These are phyloP conservation scores for Pelargonium australe DNA, from an alignment of 441 rosid genomes.

Conservation along the genomic window DNA sequence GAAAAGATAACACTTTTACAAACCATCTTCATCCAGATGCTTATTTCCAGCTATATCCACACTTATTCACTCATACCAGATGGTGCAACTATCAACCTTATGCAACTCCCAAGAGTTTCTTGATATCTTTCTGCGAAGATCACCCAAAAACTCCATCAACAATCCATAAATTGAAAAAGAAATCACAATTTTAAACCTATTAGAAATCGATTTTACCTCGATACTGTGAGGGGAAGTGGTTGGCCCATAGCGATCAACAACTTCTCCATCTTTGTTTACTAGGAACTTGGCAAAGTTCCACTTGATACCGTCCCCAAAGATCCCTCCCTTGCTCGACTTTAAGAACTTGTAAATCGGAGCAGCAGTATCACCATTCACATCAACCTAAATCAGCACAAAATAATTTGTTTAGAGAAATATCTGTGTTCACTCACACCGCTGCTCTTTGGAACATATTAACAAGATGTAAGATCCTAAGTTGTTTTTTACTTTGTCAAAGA, in stretches of 20 bases:
- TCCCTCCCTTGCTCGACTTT: constrained; percentile 56
- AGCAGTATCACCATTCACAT: constrained; percentile 54
- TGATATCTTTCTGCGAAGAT: constrained; percentile 58
- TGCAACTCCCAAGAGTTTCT: constrained; percentile 59
- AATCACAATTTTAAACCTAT: background rate
- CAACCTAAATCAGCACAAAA: constrained; percentile 32
- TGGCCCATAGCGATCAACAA: constrained; percentile 61
- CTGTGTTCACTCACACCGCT: background rate
- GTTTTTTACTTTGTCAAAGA: constrained; percentile 48
- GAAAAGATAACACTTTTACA: background rate
- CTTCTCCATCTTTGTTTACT: constrained; percentile 54
- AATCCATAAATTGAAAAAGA: too few relatives aligned
- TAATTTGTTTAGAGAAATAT: background rate
- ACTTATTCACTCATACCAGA: constrained; percentile 7
- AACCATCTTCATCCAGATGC: constrained; percentile 1
- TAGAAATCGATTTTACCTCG: constrained; percentile 36
- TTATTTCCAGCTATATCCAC: background rate
- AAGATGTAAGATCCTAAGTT: too few relatives aligned
- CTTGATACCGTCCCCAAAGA: constrained; percentile 52
- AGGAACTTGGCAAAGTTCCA: constrained; percentile 75
- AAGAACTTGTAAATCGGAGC: constrained; percentile 64
- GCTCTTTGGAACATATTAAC: background rate
- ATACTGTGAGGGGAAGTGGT: constrained; percentile 64
- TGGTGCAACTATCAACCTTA: constrained; percentile 18
- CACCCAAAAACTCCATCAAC: background rate